Percentiles rank a stretch among this genome's conserved stretches.
phyloP scores from a whole-genome alignment of 169 alveolate species.

The Babesia gibsoni region DNA sequence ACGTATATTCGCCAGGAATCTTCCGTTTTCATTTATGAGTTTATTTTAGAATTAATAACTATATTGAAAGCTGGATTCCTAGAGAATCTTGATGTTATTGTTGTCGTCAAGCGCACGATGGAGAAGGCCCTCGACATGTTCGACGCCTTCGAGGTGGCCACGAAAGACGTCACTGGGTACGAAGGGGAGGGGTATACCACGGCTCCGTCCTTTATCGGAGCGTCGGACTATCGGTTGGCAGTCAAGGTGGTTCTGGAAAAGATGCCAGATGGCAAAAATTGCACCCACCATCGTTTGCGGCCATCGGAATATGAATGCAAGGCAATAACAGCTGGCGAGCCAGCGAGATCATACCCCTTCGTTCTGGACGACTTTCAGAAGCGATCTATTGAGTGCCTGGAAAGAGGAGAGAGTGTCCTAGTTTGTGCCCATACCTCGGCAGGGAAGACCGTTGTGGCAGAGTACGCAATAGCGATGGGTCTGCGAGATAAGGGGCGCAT shows the following conservation, averaged over 20 bases:
- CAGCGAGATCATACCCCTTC: conserved; percentile 90
- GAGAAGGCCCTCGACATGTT: conserved; percentile 58
- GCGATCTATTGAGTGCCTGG: conserved; percentile 92
- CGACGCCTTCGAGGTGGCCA: conserved; percentile 57
- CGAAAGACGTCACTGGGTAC: conserved; percentile 29
- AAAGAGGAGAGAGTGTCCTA: conserved; percentile 92
- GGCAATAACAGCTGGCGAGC: conserved; percentile 41
- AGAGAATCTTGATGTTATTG: too few relatives aligned
- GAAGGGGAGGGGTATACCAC: conserved; percentile 11
- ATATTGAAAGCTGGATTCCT: too few relatives aligned
- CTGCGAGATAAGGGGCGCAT: conserved; percentile 94
- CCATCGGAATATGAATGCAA: conserved; percentile 46
- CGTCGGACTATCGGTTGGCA: conserved; percentile 23
- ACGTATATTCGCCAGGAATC: too few relatives aligned
- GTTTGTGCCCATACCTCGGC: conserved; percentile 99
- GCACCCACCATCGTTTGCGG: conserved; percentile 54
- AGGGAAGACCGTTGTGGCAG: conserved; percentile 99
- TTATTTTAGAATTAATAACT: too few relatives aligned
- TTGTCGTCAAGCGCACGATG: too few relatives aligned
- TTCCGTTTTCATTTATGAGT: too few relatives aligned
- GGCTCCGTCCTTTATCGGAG: conserved; percentile 15
- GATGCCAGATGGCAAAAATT: conserved; percentile 43
- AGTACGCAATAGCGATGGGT: conserved; percentile 98
- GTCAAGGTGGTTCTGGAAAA: conserved; percentile 38
- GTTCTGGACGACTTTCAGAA: conserved; percentile 95